Evolutionary conservation across 352 stramenopile genomes (phyloP).

Genomic region (Pythium monospermum): DNA sequence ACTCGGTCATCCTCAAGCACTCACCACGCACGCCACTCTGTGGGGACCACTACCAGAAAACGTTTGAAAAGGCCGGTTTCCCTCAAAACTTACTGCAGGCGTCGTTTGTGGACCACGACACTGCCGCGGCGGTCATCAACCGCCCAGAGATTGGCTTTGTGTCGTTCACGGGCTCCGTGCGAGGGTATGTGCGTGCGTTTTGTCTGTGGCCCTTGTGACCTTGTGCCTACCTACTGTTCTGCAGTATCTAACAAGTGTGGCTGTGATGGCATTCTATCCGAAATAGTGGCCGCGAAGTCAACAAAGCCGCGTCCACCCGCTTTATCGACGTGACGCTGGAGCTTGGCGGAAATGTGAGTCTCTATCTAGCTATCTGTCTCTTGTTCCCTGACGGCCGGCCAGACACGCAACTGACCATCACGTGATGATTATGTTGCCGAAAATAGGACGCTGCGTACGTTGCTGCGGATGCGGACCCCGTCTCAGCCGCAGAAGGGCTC

Average conservation of each 20-base stretch:
- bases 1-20: constrained; percentile 79
- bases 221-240: too few species aligned
- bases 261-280: too few species aligned
- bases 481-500: constrained; percentile 57
- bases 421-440: neutral
- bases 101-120: constrained; percentile 62
- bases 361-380: too few species aligned
- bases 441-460: constrained; percentile 71
- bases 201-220: too few species aligned
- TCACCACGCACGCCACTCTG: constrained; percentile 76
- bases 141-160: constrained; percentile 68
- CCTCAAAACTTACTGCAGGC: constrained; percentile 59
- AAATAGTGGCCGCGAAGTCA: constrained; percentile 66
- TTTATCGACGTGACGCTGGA: constrained; percentile 83
- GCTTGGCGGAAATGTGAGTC: constrained; percentile 67
- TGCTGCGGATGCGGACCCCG: constrained; percentile 56
- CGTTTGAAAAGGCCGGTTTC: constrained; percentile 62
- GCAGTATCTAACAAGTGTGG: too few species aligned
- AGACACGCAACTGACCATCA: too few species aligned
- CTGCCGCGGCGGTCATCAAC: constrained; percentile 63
- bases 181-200: constrained; percentile 43
- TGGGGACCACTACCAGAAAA: constrained; percentile 66
- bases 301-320: constrained; percentile 42
- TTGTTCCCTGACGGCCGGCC: too few species aligned
- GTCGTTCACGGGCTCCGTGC: constrained; percentile 80